Evolutionary conservation across 2,329 filamentous ascomycete species (phyloP).

Genomic region (Paraphaeosphaeria minitans): DNA sequence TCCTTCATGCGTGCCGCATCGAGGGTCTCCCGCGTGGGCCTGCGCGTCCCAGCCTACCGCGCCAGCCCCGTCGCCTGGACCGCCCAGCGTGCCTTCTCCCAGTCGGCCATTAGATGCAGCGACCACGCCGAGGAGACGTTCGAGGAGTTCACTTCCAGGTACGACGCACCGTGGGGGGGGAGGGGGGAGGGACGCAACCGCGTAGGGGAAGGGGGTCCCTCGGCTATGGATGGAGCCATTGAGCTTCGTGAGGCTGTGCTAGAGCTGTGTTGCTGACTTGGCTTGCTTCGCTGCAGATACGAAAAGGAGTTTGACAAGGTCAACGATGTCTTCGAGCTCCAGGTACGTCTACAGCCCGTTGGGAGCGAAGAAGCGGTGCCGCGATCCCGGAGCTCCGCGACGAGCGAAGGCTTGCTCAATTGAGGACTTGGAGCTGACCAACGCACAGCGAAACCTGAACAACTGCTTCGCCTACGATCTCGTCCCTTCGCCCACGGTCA

Average conservation of each 20-base stretch:
- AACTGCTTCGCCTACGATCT: conserved; percentile 99
- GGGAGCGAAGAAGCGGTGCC: conserved; percentile 17
- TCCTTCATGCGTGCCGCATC: conserved; percentile 46
- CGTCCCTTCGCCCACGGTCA: conserved; percentile 89
- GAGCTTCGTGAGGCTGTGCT: conserved; percentile 26
- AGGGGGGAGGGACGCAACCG: conserved; percentile 18
- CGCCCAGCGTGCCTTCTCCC: conserved; percentile 55
- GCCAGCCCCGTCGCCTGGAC: conserved; percentile 40
- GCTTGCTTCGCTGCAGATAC: conserved; percentile 66
- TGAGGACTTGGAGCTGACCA: conserved; percentile 22
- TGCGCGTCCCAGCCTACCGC: conserved; percentile 43
- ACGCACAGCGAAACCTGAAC: conserved; percentile 84
- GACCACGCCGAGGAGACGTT: conserved; percentile 92
- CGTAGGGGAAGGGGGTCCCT: conserved; percentile 22
- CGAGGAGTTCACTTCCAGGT: conserved; percentile 98
- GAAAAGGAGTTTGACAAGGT: conserved; percentile 99
- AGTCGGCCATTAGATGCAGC: conserved; percentile 51
- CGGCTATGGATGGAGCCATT: conserved; percentile 31
- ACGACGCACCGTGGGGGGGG: conserved; percentile 48
- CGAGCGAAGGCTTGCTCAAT: conserved; percentile 9
- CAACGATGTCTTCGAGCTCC: conserved; percentile 99
- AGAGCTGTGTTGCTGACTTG: conserved; percentile 34
- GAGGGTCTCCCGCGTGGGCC: conserved; percentile 41
- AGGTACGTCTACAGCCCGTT: conserved; percentile 66
- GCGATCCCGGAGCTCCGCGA: conserved; percentile 15